Conservation (phyloP, 2,329 filamentous ascomycete species). For the Scedosporium apiospermum region DNA sequence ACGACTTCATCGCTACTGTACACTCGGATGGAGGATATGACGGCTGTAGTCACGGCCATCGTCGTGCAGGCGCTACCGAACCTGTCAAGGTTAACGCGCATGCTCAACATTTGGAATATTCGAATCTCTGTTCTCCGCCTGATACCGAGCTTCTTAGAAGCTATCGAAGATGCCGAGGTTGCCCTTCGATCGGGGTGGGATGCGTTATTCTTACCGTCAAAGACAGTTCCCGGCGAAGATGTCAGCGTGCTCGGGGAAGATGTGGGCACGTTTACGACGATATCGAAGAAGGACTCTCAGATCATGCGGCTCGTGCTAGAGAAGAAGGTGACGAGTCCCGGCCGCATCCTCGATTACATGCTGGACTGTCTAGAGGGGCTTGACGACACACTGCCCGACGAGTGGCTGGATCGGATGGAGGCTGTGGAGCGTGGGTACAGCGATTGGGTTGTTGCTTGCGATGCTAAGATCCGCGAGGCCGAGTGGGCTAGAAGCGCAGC, state of each 20-base stretch:
- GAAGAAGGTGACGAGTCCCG: conserved; percentile 59
- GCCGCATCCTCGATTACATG: conserved; percentile 70
- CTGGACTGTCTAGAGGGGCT: conserved; percentile 78
- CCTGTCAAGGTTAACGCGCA: conserved; percentile 59
- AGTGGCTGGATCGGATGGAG: conserved; percentile 85
- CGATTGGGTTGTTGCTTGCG: conserved; percentile 71
- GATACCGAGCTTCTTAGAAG: conserved; percentile 57
- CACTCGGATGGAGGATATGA: conserved; percentile 67
- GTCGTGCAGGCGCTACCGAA: conserved; percentile 82
- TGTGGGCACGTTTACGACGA: conserved; percentile 10
- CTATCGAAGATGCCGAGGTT: conserved; percentile 56
- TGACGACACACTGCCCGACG: conserved; percentile 73
- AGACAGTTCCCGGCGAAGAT: not conserved
- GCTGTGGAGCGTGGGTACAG: conserved; percentile 66
- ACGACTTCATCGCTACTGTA: not conserved
- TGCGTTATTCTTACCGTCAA: conserved; percentile 34
- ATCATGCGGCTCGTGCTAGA: conserved; percentile 57
- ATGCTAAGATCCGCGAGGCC: conserved; percentile 60
- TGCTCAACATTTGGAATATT: conserved; percentile 71
- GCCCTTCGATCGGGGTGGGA: conserved; percentile 60
- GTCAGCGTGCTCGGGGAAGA: not conserved
- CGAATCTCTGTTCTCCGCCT: conserved; percentile 66
- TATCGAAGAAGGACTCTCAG: conserved; percentile 36
- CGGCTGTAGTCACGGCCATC: conserved; percentile 81
- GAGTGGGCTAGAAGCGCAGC: conserved; percentile 34